Conservation (phyloP, 2,329 filamentous ascomycete species). For the Neonectria hederae region DNA sequence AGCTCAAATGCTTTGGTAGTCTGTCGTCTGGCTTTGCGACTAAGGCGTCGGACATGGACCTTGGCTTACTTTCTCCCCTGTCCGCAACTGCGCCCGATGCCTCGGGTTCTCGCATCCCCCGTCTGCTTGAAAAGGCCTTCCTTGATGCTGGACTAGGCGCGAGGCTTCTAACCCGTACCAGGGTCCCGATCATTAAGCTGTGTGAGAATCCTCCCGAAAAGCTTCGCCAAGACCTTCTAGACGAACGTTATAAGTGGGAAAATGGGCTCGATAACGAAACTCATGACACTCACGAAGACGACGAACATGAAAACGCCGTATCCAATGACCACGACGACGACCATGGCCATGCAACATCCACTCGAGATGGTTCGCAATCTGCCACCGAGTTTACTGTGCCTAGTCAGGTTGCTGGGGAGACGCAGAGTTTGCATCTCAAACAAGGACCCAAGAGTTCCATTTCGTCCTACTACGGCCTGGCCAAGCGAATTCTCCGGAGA, state of each 20-base stretch:
- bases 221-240: constrained; percentile 68
- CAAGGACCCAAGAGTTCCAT: constrained; percentile 56
- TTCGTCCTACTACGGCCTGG: constrained; percentile 56
- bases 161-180: constrained; percentile 78
- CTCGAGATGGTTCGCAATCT: constrained; percentile 17
- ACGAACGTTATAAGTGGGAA: constrained; percentile 79
- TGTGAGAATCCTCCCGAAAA: constrained; percentile 74
- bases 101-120: constrained; percentile 71
- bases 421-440: constrained; percentile 47
- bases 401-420: constrained; percentile 21
- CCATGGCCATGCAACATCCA: constrained; percentile 7
- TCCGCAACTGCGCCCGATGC: constrained; percentile 64
- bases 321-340: constrained; percentile 40
- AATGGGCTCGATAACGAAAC: constrained; percentile 56
- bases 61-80: constrained; percentile 76
- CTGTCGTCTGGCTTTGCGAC: constrained; percentile 86
- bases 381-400: constrained; percentile 36
- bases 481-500: constrained; percentile 61
- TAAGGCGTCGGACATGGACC: constrained; percentile 89
- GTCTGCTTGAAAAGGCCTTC: constrained; percentile 78
- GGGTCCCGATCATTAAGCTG: constrained; percentile 88
- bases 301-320: constrained; percentile 46
- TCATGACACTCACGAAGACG: constrained; percentile 47
- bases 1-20: constrained; percentile 83
- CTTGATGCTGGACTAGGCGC: constrained; percentile 78